Conservation (phyloP, 345 rosid species). For the Combretum micranthum region DNA sequence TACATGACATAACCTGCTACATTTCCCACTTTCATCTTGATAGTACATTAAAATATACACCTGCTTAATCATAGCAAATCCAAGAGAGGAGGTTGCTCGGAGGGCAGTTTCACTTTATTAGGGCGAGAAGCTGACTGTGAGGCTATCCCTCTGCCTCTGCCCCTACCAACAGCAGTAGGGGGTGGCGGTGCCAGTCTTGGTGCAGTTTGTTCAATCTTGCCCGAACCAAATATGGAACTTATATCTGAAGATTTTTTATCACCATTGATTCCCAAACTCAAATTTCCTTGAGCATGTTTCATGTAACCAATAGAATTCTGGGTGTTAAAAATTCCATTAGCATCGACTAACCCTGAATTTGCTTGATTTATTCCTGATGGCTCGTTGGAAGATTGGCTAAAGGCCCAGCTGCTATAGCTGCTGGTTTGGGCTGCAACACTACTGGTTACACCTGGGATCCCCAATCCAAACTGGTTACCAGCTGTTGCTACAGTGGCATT, state of each 20-base stretch:
- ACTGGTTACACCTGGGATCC: slow-evolving; percentile 18
- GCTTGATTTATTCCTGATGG: slow-evolving; percentile 35
- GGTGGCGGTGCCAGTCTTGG: slow-evolving; percentile 93
- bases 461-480: slow-evolving; percentile 15
- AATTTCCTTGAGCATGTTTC: slow-evolving; percentile 51
- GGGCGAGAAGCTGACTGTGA: slow-evolving; percentile 33
- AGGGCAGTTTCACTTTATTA: slow-evolving; percentile 30
- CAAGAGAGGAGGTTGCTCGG: slow-evolving; percentile 59
- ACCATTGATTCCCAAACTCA: slow-evolving; percentile 24
- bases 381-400: slow-evolving; percentile 31
- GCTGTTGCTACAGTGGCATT: slow-evolving; percentile 29
- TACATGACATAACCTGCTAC: background rate
- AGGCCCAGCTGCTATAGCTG: slow-evolving; percentile 45
- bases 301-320: slow-evolving; percentile 39
- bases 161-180: slow-evolving; percentile 59
- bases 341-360: slow-evolving; percentile 22
- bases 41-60: background rate
- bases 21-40: background rate
- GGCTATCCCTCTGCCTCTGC: slow-evolving; percentile 63
- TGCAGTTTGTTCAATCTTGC: slow-evolving; percentile 49
- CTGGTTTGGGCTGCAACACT: slow-evolving; percentile 20
- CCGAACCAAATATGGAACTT: slow-evolving; percentile 62
- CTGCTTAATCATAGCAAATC: slow-evolving; percentile 47
- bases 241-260: slow-evolving; percentile 55
- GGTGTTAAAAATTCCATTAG: slow-evolving; percentile 21